phyloP scores from a whole-genome alignment of 2,329 filamentous ascomycete genomes.

The Fusarium pseudograminearum region DNA sequence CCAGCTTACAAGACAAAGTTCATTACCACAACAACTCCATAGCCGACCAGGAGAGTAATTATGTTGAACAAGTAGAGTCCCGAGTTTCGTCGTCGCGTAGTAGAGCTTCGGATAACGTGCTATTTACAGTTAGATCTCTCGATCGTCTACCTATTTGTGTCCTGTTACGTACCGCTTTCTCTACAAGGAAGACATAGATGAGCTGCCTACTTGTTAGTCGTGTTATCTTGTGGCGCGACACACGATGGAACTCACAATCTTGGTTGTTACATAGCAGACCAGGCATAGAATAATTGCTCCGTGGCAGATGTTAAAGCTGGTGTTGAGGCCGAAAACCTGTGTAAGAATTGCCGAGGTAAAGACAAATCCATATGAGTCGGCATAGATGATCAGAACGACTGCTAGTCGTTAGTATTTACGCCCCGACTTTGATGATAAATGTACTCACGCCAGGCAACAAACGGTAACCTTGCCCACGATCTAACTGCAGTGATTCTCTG shows the following conservation, averaged over 20 bases:
- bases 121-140: conserved; percentile 42
- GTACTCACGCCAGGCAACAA: conserved; percentile 59
- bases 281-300: conserved; percentile 71
- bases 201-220: conserved; percentile 51
- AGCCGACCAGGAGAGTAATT: conserved; percentile 65
- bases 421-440: not conserved
- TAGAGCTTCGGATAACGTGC: conserved; percentile 68
- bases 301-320: conserved; percentile 63
- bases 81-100: conserved; percentile 65
- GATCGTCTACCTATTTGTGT: no score
- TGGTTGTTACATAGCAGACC: conserved; percentile 71
- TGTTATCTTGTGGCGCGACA: not conserved
- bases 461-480: conserved; percentile 56
- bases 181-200: conserved; percentile 74
- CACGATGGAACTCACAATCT: conserved; percentile 56
- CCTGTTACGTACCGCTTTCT: conserved; percentile 65
- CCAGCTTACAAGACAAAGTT: conserved; percentile 70
- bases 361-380: conserved; percentile 71
- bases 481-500: conserved; percentile 55
- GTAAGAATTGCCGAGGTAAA: conserved; percentile 68
- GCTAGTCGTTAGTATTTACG: not conserved
- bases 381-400: conserved; percentile 72
- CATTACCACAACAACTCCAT: conserved; percentile 62
- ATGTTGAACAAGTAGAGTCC: conserved; percentile 72
- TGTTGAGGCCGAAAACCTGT: conserved; percentile 68